These are phyloP conservation scores for Clonostachys byssicola DNA, from an alignment of 2,329 filamentous ascomycete genomes.

Conservation along the genomic window DNA sequence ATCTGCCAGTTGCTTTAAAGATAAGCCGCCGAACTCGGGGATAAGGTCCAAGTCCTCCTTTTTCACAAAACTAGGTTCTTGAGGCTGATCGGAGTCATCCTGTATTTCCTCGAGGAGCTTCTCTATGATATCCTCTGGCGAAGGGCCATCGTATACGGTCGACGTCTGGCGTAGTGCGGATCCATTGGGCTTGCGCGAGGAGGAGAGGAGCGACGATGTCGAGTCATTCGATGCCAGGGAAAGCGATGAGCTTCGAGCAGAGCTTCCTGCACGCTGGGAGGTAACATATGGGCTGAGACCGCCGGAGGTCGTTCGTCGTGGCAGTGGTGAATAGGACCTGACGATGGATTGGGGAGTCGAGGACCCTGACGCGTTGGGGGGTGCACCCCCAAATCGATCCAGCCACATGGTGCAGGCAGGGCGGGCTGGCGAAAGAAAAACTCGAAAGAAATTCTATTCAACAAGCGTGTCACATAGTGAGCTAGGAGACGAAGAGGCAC, in stretches of 20 bases:
- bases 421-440: slow-evolving; percentile 1
- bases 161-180: slow-evolving; percentile 60
- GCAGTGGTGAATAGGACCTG: slow-evolving; percentile 68
- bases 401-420: slow-evolving; percentile 67
- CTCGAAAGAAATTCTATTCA: neutral
- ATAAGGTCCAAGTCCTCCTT: slow-evolving; percentile 56
- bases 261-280: slow-evolving; percentile 63
- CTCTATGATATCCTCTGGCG: slow-evolving; percentile 68
- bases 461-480: neutral
- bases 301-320: slow-evolving; percentile 57
- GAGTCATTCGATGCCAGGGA: slow-evolving; percentile 78
- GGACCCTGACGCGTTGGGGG: slow-evolving; percentile 46
- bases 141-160: slow-evolving; percentile 47
- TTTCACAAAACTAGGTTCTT: slow-evolving; percentile 20
- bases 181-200: slow-evolving; percentile 62
- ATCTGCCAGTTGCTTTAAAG: slow-evolving; percentile 65
- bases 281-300: slow-evolving; percentile 66
- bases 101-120: slow-evolving; percentile 27
- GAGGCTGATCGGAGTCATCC: slow-evolving; percentile 3
- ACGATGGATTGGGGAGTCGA: slow-evolving; percentile 58
- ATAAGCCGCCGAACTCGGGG: slow-evolving; percentile 76
- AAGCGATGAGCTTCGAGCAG: slow-evolving; percentile 71
- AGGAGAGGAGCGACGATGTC: slow-evolving; percentile 67
- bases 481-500: neutral
- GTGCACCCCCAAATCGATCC: slow-evolving; percentile 73